Evolutionary conservation across 768 basidiomycete genomes (phyloP).

Genomic region (Kwoniella sp.): DNA sequence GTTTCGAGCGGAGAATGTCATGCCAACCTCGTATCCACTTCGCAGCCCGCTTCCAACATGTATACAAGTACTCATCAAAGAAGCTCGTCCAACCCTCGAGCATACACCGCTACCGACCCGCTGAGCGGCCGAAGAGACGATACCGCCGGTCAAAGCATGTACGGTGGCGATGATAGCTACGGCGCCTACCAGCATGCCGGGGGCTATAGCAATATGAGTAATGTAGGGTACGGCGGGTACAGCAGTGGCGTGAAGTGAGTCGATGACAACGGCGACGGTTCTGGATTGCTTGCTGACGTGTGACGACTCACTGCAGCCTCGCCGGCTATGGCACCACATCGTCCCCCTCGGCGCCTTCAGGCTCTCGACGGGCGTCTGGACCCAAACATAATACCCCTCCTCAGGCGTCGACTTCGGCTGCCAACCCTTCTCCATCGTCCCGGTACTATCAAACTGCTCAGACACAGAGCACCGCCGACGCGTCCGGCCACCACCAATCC

Average conservation of each 20-base stretch:
- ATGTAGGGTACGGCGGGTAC: slow-evolving; percentile 23
- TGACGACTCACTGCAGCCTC: too few species aligned
- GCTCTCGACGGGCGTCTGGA: slow-evolving; percentile 22
- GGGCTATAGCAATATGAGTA: slow-evolving; percentile 19
- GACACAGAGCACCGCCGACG: slow-evolving; percentile 9
- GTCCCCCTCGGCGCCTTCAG: slow-evolving; percentile 21
- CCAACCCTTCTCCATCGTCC: slow-evolving; percentile 21
- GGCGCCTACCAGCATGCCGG: slow-evolving; percentile 17
- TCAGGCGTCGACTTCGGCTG: slow-evolving; percentile 10
- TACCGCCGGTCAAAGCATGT: slow-evolving; percentile 8
- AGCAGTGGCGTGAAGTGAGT: slow-evolving; percentile 23
- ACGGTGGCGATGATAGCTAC: slow-evolving; percentile 13
- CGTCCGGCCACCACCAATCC: slow-evolving; percentile 16
- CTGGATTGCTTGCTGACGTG: too few species aligned
- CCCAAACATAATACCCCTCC: slow-evolving; percentile 22
- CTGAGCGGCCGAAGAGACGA: slow-evolving; percentile 19
- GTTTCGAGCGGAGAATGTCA: neutral
- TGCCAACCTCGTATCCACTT: neutral
- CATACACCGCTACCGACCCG: slow-evolving; percentile 8
- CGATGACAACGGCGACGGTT: too few species aligned
- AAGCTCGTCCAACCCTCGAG: slow-evolving; percentile 23
- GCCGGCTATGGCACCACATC: slow-evolving; percentile 16
- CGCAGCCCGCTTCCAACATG: slow-evolving; percentile 20
- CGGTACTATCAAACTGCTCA: slow-evolving; percentile 19
- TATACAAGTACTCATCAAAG: slow-evolving; percentile 23